Evolutionary conservation across 2,329 filamentous ascomycete species (phyloP).

Genomic region (Hymenoscyphus scutula): DNA sequence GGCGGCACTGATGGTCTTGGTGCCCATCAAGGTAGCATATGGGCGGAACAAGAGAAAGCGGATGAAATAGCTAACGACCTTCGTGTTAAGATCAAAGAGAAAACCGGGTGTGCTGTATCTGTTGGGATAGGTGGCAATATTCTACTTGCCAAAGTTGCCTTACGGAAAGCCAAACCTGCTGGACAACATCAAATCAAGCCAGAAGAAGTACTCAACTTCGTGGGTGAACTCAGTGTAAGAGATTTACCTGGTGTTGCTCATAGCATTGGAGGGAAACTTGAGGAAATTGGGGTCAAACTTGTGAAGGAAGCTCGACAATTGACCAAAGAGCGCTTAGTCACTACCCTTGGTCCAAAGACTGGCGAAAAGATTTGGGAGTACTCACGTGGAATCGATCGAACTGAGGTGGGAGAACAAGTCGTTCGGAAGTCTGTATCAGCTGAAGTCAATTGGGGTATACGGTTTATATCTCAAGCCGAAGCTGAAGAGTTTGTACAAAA

Average conservation of each 20-base stretch:
- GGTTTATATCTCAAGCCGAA: slow-evolving; percentile 88
- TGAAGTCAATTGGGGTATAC: slow-evolving; percentile 97
- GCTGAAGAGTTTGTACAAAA: slow-evolving; percentile 88
- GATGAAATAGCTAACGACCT: slow-evolving; percentile 67
- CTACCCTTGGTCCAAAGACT: slow-evolving; percentile 82
- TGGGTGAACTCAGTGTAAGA: slow-evolving; percentile 75
- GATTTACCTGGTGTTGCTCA: slow-evolving; percentile 89
- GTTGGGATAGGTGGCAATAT: slow-evolving; percentile 92
- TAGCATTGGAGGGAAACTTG: slow-evolving; percentile 82
- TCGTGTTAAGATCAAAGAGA: slow-evolving; percentile 66
- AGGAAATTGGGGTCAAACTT: slow-evolving; percentile 77
- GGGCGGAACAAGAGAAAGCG: slow-evolving; percentile 75
- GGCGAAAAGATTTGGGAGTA: slow-evolving; percentile 90
- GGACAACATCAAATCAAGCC: slow-evolving; percentile 88
- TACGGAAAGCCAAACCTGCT: slow-evolving; percentile 90
- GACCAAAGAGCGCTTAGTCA: slow-evolving; percentile 72
- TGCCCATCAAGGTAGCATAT: slow-evolving; percentile 65
- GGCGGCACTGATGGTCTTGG: slow-evolving; percentile 65
- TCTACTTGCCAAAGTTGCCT: slow-evolving; percentile 82
- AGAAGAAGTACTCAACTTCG: slow-evolving; percentile 71
- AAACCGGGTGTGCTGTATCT: slow-evolving; percentile 83
- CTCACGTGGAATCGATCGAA: slow-evolving; percentile 78
- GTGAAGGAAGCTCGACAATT: slow-evolving; percentile 80
- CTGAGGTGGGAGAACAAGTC: slow-evolving; percentile 82
- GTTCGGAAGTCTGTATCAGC: slow-evolving; percentile 92